Evolutionary conservation across 2,329 filamentous ascomycete species (phyloP).

Genomic region (Colletotrichum karsti): DNA sequence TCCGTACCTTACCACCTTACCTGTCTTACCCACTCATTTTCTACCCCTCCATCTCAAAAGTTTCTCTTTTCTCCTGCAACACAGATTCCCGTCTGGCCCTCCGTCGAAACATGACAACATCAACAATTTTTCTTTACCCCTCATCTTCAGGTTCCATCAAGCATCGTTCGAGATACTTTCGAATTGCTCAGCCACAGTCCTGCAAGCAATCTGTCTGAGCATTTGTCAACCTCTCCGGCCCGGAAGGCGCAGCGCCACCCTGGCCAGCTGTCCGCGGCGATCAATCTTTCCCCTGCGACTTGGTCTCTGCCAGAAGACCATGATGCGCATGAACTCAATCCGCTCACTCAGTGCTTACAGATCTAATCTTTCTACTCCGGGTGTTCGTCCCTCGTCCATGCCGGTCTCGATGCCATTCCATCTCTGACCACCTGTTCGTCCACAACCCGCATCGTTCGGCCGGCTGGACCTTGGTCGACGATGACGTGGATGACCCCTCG

Average conservation of each 20-base stretch:
- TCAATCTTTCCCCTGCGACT: conserved; percentile 4
- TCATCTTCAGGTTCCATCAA: not conserved
- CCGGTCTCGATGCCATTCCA: not conserved
- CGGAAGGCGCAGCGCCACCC: not conserved
- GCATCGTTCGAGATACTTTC: not conserved
- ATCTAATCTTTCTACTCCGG: not conserved
- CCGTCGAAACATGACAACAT: not conserved
- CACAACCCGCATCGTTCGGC: not conserved
- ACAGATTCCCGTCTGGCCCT: too few relatives aligned
- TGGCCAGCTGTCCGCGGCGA: not conserved
- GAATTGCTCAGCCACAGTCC: not conserved
- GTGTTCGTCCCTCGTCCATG: not conserved
- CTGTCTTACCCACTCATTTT: too few relatives aligned
- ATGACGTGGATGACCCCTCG: conserved; percentile 1
- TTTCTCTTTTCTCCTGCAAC: too few relatives aligned
- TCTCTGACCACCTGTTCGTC: conserved; percentile 5
- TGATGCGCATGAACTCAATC: not conserved
- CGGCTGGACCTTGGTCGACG: not conserved
- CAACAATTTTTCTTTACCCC: not conserved
- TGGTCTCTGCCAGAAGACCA: not conserved
- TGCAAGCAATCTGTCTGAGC: not conserved
- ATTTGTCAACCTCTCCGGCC: not conserved
- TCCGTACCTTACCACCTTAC: too few relatives aligned
- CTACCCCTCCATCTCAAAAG: too few relatives aligned
- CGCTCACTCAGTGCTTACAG: not conserved